Evolutionary conservation across 768 basidiomycete species (phyloP).

Genomic region (Cystobasidium onofrii): DNA sequence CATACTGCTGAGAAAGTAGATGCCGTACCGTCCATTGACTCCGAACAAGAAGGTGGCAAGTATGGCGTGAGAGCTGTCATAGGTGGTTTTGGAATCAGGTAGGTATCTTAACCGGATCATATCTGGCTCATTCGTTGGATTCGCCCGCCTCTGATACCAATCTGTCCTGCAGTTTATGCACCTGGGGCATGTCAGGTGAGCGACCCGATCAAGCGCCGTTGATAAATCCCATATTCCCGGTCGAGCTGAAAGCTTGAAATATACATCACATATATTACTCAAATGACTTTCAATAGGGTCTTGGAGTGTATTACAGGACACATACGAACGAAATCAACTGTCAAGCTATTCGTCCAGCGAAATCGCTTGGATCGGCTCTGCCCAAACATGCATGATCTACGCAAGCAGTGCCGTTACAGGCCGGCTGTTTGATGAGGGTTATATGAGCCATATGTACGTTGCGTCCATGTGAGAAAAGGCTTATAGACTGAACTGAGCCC

Average conservation of each 20-base stretch:
- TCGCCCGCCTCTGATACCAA: not conserved
- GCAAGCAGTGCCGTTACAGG: constrained; percentile 11
- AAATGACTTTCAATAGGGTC: too few relatives aligned
- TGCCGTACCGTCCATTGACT: not conserved
- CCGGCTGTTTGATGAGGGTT: constrained; percentile 10
- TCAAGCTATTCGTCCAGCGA: not conserved
- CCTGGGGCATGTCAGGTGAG: constrained; percentile 10
- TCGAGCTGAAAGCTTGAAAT: too few relatives aligned
- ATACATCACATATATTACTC: too few relatives aligned
- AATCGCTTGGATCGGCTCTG: constrained; percentile 26
- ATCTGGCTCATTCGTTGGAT: not conserved
- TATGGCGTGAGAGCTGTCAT: constrained; percentile 18
- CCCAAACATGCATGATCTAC: constrained; percentile 22
- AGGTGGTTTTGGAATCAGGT: constrained; percentile 7
- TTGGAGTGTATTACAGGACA: constrained; percentile 23
- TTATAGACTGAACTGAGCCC: too few relatives aligned
- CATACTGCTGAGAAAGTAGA: not conserved
- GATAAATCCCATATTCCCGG: too few relatives aligned
- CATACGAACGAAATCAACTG: constrained; percentile 1
- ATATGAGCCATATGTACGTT: constrained; percentile 20
- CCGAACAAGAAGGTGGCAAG: constrained; percentile 23
- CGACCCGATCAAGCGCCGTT: not conserved
- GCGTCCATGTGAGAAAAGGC: too few relatives aligned
- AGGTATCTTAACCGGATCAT: not conserved
- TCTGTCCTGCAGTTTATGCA: not conserved